Percentiles rank a stretch among this genome's conserved stretches.
These are phyloP conservation scores for Aspergillus sergii DNA, from an alignment of 2,329 filamentous ascomycete genomes.

Conservation along the genomic window DNA sequence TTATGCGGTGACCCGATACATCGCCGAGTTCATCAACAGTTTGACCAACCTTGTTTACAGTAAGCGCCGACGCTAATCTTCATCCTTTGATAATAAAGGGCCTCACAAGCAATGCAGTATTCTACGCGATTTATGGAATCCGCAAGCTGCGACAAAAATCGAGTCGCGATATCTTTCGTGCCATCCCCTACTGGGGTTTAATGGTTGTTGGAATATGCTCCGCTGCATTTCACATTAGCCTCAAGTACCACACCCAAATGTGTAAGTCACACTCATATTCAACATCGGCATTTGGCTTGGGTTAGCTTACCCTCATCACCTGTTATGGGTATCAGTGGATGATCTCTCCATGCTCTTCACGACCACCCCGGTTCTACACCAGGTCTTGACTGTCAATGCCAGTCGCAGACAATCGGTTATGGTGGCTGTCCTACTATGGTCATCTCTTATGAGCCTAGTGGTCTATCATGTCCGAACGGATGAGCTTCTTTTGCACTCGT, in stretches of 20 bases:
- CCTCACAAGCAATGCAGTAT: neutral
- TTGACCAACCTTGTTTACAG: slow-evolving; percentile 30
- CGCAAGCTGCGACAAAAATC: slow-evolving; percentile 11
- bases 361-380: slow-evolving; percentile 25
- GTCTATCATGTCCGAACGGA: slow-evolving; percentile 20
- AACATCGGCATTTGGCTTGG: neutral
- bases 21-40: slow-evolving; percentile 34
- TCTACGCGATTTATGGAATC: slow-evolving; percentile 29
- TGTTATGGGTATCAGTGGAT: slow-evolving; percentile 16
- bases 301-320: too few species aligned
- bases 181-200: slow-evolving; percentile 22
- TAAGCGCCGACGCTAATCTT: neutral
- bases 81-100: neutral
- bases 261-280: slow-evolving; percentile 11
- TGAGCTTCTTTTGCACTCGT: slow-evolving; percentile 22
- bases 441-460: slow-evolving; percentile 8
- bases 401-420: slow-evolving; percentile 9
- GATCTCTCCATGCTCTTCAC: slow-evolving; percentile 28
- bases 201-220: slow-evolving; percentile 30
- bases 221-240: slow-evolving; percentile 26
- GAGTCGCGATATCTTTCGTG: slow-evolving; percentile 7
- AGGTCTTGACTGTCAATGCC: slow-evolving; percentile 21
- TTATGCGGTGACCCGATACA: slow-evolving; percentile 27
- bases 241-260: slow-evolving; percentile 35
- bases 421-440: slow-evolving; percentile 8